A percentile compares a stretch with the other conserved stretches of the same genome.
Evolutionary conservation across 2,329 filamentous ascomycete species (phyloP).

Genomic region (Fusarium secorum): DNA sequence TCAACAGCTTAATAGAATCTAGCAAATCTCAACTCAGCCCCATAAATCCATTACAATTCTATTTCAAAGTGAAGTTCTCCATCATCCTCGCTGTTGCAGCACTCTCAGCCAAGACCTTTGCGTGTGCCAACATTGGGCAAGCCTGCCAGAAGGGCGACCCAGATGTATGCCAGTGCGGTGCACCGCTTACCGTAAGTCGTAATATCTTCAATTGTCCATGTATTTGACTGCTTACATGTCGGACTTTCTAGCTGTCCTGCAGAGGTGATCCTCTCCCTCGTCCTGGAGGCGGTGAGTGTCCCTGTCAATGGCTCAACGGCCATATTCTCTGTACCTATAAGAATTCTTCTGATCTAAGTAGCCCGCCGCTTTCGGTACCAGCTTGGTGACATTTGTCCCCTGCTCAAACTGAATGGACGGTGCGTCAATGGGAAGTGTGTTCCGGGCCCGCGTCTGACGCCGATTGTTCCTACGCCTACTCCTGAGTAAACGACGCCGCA

Average conservation of each 20-base stretch:
- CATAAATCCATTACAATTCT: rapidly evolving
- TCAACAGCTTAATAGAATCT: neutral
- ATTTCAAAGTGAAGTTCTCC: neutral
- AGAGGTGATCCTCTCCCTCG: neutral
- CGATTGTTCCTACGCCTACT: neutral
- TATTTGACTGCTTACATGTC: neutral
- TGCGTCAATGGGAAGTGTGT: neutral
- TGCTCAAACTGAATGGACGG: neutral
- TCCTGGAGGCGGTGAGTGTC: neutral
- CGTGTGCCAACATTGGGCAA: neutral
- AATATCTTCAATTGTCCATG: rapidly evolving
- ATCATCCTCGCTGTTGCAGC: neutral
- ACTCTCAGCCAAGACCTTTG: neutral
- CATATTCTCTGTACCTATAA: neutral
- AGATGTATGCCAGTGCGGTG: neutral
- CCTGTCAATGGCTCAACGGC: neutral
- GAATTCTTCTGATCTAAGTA: neutral
- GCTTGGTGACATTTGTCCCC: neutral
- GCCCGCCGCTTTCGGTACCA: neutral
- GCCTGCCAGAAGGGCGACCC: neutral
- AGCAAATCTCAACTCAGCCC: neutral
- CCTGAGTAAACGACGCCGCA: neutral
- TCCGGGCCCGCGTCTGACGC: neutral
- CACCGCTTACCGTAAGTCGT: neutral
- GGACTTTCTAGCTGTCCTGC: neutral